phyloP scores from a whole-genome alignment of 257 asterid species.

The Thymus mandschuricus region DNA sequence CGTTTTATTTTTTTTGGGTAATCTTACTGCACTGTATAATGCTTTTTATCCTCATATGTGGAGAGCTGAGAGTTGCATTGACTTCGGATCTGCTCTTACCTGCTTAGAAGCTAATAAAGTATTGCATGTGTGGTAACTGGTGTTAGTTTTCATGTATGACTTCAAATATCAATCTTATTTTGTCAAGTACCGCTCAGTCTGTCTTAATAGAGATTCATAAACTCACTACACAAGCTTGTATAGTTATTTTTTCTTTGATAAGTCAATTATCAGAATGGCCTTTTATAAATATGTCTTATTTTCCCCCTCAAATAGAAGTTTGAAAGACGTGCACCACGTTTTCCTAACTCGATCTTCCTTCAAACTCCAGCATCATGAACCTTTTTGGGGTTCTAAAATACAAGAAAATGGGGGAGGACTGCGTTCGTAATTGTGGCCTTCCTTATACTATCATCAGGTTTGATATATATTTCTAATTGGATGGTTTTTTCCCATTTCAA shows the following conservation, averaged over 20 bases:
- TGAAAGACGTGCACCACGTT: neutral
- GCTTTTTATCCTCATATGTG: neutral
- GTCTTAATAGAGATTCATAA: neutral
- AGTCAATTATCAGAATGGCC: constrained; percentile 13
- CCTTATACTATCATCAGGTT: constrained; percentile 93
- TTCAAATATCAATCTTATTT: neutral
- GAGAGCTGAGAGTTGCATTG: neutral
- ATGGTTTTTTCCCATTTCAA: neutral
- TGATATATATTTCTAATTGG: constrained; percentile 1
- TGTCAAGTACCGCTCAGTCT: neutral
- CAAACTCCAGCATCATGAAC: constrained; percentile 72
- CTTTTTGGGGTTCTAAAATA: constrained; percentile 93
- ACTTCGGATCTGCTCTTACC: neutral
- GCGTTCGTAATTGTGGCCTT: constrained; percentile 79
- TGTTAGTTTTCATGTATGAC: neutral
- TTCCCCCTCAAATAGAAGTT: no score
- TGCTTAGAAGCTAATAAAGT: neutral
- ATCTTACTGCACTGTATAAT: neutral
- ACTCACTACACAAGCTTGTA: constrained; percentile 8
- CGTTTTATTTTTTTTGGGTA: no score
- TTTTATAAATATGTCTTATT: neutral
- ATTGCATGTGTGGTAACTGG: neutral
- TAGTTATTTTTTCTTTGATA: neutral
- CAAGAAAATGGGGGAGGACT: constrained; percentile 99
- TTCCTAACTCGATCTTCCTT: constrained; percentile 30